Conservation (phyloP, 495 filamentous ascomycete species). For the Aspergillus coremiiformis region DNA sequence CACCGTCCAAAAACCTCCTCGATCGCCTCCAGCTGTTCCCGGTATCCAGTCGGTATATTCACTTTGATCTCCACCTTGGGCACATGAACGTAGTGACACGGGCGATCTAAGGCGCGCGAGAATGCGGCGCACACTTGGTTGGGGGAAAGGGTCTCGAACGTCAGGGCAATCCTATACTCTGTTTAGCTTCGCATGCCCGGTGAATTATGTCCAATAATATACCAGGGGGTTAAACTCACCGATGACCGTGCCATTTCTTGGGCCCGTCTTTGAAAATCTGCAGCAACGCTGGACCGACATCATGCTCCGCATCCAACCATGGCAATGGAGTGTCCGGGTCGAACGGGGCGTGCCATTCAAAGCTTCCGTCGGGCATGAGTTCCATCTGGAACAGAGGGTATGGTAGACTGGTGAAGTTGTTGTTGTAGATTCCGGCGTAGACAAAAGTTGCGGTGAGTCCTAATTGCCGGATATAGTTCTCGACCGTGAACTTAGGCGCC, state of each 20-base stretch:
- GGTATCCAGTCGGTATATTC: constrained; percentile 80
- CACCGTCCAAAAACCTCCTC: constrained; percentile 54
- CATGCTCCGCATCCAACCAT: constrained; percentile 97
- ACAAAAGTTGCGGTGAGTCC: constrained; percentile 83
- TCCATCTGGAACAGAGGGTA: constrained; percentile 96
- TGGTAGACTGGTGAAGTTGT: constrained; percentile 91
- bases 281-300: constrained; percentile 86
- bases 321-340: constrained; percentile 79
- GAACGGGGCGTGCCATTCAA: constrained; percentile 92
- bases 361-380: constrained; percentile 70
- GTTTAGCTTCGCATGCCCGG: constrained; percentile 5
- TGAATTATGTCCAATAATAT: neutral
- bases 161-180: constrained; percentile 66
- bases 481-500: constrained; percentile 84
- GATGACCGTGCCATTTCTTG: constrained; percentile 74
- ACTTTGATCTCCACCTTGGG: constrained; percentile 74
- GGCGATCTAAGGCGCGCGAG: constrained; percentile 65
- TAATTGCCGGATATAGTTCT: constrained; percentile 80
- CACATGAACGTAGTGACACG: constrained; percentile 66
- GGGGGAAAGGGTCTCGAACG: constrained; percentile 85
- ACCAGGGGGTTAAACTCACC: constrained; percentile 41
- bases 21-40: constrained; percentile 73
- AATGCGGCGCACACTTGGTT: constrained; percentile 75
- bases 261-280: constrained; percentile 94
- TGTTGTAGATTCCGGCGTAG: constrained; percentile 97